Percentiles rank a stretch among this genome's conserved stretches.
phyloP scores from a whole-genome alignment of 108 stramenopile species.

The Aurantiochytrium sp. region DNA sequence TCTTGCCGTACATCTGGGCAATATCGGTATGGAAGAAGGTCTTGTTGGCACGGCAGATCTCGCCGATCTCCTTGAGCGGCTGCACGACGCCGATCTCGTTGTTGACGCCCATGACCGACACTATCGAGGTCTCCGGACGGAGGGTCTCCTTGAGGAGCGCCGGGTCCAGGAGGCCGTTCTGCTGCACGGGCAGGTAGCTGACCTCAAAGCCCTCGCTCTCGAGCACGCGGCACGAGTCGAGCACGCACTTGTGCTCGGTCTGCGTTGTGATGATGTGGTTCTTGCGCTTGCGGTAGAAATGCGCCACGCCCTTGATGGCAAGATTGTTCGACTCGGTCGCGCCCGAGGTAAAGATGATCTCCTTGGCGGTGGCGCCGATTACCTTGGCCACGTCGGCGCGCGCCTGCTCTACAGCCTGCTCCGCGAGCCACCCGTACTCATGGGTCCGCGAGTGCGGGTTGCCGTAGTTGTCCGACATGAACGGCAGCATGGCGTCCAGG shows the following conservation, averaged over 20 bases:
- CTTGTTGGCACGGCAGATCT: conserved; percentile 80
- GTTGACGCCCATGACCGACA: conserved; percentile 97
- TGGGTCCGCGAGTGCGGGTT: conserved; percentile 98
- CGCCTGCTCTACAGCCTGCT: conserved; percentile 72
- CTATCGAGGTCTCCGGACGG: conserved; percentile 86
- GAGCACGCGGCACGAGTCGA: conserved; percentile 88
- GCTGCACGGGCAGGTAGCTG: conserved; percentile 85
- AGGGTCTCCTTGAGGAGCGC: conserved; percentile 75
- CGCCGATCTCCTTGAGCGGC: conserved; percentile 88
- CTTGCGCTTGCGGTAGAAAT: conserved; percentile 77
- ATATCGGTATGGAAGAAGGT: conserved; percentile 96
- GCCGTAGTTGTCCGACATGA: conserved; percentile 74
- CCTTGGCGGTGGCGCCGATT: conserved; percentile 81
- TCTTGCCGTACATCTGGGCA: conserved; percentile 95
- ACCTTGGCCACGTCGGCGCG: conserved; percentile 79
- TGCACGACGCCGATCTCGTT: conserved; percentile 99
- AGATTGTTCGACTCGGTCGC: conserved; percentile 98
- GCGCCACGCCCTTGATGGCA: conserved; percentile 93
- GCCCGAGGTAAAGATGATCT: conserved; percentile 95
- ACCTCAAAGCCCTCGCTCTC: conserved; percentile 96
- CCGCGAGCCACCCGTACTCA: conserved; percentile 93
- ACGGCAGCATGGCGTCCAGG: conserved; percentile 94
- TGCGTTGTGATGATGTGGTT: conserved; percentile 96
- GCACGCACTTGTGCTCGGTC: conserved; percentile 99
- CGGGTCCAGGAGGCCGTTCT: conserved; percentile 86